Evolutionary conservation across 768 basidiomycete genomes (phyloP).

Genomic region (Russula compacta): DNA sequence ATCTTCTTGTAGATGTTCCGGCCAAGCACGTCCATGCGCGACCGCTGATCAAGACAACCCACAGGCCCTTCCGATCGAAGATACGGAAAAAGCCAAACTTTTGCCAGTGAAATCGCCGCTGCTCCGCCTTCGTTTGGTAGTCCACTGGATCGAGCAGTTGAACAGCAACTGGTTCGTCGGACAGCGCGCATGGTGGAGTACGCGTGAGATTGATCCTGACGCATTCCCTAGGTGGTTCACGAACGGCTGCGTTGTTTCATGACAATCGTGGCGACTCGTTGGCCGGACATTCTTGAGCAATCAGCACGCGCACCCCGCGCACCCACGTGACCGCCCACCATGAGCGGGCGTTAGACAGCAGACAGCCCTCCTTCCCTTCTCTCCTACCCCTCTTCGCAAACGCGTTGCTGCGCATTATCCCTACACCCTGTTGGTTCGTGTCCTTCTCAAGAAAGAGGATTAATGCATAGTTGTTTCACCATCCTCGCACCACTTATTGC

Average conservation of each 20-base stretch:
- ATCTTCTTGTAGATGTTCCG: not conserved
- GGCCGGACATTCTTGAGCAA: not conserved
- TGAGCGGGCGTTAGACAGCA: too few relatives aligned
- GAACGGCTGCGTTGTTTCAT: constrained; percentile 54
- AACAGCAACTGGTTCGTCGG: constrained; percentile 43
- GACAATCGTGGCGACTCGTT: constrained; percentile 6
- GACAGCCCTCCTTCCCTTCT: not conserved
- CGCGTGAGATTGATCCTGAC: constrained; percentile 1
- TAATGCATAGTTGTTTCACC: not conserved
- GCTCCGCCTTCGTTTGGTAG: constrained; percentile 74
- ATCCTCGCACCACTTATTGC: too few relatives aligned
- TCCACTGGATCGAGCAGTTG: constrained; percentile 89
- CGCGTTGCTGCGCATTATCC: not conserved
- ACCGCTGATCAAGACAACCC: not conserved
- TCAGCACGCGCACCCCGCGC: too few relatives aligned
- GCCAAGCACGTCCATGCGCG: not conserved
- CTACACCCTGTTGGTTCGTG: not conserved
- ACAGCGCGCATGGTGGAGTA: not conserved
- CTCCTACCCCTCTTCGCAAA: not conserved
- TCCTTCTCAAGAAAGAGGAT: not conserved
- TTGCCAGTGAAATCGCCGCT: constrained; percentile 72
- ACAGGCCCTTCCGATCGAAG: constrained; percentile 78
- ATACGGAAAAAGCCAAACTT: constrained; percentile 80
- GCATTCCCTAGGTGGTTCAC: constrained; percentile 57
- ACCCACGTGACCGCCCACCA: not conserved